Conservation (phyloP, 345 rosid genomes). For the Eucalyptus decipiens region DNA sequence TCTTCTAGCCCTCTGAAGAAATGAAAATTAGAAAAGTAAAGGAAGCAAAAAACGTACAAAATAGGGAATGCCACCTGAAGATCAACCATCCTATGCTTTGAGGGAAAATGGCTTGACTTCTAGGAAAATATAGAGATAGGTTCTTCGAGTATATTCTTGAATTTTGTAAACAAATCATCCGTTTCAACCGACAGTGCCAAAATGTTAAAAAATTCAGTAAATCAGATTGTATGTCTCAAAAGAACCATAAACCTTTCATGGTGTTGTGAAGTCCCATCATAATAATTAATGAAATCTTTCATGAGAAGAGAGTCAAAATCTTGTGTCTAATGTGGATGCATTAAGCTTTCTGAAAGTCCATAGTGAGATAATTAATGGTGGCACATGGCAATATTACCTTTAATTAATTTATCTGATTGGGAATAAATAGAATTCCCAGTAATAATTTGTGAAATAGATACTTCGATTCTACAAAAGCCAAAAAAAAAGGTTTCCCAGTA, state of each 20-base stretch:
- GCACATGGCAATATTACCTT: neutral
- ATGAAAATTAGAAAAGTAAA: neutral
- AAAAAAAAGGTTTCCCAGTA: neutral
- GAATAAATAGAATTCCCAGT: neutral
- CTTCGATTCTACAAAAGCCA: neutral
- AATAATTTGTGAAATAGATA: neutral
- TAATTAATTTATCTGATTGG: neutral
- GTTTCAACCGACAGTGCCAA: neutral
- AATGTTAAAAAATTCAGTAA: neutral
- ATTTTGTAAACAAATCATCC: neutral
- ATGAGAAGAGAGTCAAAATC: neutral
- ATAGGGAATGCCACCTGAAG: neutral
- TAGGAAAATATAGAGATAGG: neutral
- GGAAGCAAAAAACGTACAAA: neutral
- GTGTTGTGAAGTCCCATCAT: neutral
- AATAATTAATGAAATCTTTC: neutral
- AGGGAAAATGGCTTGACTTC: neutral
- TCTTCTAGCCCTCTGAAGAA: neutral
- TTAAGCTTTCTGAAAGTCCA: neutral
- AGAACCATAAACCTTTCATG: neutral
- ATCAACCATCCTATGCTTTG: neutral
- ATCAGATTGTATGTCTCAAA: neutral
- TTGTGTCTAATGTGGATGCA: neutral
- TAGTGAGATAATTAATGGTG: neutral
- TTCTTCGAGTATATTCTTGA: neutral